These are phyloP conservation scores for Thuidium tamariscinum DNA, from an alignment of 225 moss, liverwort and hornwort genomes.

Conservation along the genomic window DNA sequence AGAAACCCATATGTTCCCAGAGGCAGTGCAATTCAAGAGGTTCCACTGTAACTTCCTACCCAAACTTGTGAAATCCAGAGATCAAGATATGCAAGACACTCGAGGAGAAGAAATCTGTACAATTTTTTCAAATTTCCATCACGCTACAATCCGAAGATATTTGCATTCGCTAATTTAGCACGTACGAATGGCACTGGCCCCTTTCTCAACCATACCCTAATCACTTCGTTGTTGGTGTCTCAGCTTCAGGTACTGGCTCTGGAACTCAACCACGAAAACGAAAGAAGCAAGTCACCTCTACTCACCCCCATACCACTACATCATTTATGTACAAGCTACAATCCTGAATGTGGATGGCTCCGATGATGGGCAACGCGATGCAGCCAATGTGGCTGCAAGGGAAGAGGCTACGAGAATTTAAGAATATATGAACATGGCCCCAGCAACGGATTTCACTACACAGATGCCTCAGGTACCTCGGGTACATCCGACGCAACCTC, in stretches of 20 bases:
- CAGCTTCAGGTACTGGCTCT: background rate
- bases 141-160: background rate
- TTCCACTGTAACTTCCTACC: background rate
- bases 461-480: background rate
- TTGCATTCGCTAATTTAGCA: background rate
- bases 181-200: background rate
- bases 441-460: background rate
- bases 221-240: background rate
- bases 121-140: background rate
- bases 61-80: background rate
- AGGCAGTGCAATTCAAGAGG: background rate
- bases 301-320: background rate
- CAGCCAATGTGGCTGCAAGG: slow-evolving; percentile 5
- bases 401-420: background rate
- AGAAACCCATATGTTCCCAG: background rate
- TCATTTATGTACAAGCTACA: slow-evolving; percentile 1
- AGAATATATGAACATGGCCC: background rate
- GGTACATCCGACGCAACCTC: background rate
- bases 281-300: background rate
- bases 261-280: background rate
- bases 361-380: background rate
- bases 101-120: background rate
- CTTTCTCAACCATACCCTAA: background rate
- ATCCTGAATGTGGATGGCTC: background rate
- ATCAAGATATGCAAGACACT: background rate